Evolutionary conservation across 1,284 basidiomycete genomes (phyloP).

Genomic region (Fistulina hepatica): DNA sequence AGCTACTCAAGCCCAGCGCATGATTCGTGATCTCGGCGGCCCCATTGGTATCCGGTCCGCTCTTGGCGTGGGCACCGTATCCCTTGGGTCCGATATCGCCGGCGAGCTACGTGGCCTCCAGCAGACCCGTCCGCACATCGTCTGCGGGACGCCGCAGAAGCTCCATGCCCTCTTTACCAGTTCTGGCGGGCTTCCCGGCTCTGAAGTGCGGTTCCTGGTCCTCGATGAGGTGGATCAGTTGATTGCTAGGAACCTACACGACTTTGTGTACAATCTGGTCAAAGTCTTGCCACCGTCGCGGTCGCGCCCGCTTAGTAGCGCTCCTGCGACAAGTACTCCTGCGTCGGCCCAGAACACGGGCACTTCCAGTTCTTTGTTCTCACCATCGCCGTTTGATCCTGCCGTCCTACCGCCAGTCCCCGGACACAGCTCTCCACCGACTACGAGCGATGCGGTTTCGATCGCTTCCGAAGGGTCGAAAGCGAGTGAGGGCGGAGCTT

Average conservation of each 20-base stretch:
- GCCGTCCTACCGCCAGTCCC: conserved; percentile 33
- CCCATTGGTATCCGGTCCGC: conserved; percentile 84
- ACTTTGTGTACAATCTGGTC: conserved; percentile 88
- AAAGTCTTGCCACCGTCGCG: conserved; percentile 80
- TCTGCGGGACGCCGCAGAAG: conserved; percentile 96
- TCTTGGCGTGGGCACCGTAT: conserved; percentile 70
- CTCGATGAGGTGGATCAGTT: conserved; percentile 97
- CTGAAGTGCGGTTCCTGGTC: conserved; percentile 84
- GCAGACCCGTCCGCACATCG: conserved; percentile 87
- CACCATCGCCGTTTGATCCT: conserved; percentile 33
- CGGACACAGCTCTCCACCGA: conserved; percentile 16
- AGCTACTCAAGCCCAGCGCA: conserved; percentile 94
- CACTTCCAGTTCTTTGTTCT: conserved; percentile 32
- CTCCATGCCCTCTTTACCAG: conserved; percentile 87
- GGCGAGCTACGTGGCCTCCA: conserved; percentile 78
- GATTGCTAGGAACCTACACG: conserved; percentile 92
- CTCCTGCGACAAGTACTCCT: conserved; percentile 33
- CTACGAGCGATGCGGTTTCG: conserved; percentile 31
- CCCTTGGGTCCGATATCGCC: conserved; percentile 51
- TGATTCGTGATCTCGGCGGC: conserved; percentile 89
- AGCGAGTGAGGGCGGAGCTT: conserved; percentile 18
- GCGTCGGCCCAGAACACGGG: conserved; percentile 18
- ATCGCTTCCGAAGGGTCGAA: too few species aligned
- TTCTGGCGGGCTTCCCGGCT: conserved; percentile 61
- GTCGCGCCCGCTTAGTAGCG: conserved; percentile 42